Conservation (phyloP, 257 asterid species). For the Penstemon eatonii region DNA sequence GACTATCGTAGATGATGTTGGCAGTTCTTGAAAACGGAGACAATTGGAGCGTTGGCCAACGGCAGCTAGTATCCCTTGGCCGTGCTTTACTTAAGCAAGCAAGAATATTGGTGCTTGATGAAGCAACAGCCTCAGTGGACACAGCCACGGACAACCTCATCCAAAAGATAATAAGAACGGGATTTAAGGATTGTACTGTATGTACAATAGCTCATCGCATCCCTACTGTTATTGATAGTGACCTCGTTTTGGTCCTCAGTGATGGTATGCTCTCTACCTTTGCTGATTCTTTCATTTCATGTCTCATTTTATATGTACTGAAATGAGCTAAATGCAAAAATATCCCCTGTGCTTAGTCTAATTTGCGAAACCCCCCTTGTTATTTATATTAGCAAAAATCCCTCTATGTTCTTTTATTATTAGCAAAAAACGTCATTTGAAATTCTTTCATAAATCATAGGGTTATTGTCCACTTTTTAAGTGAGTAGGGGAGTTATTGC, state of each 20-base stretch:
- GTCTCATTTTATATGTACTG: not conserved
- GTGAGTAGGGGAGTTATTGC: no score
- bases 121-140: slow-evolving; percentile 97
- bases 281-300: not conserved
- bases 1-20: slow-evolving; percentile 11
- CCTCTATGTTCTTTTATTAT: no score
- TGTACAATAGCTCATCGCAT: slow-evolving; percentile 97
- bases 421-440: no score
- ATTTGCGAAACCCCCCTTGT: no score
- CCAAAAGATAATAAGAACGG: slow-evolving; percentile 89
- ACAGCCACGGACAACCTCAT: slow-evolving; percentile 96
- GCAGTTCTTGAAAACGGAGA: slow-evolving; percentile 89
- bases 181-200: slow-evolving; percentile 83
- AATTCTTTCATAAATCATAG: no score
- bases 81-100: slow-evolving; percentile 95
- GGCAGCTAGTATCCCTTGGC: slow-evolving; percentile 92
- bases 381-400: no score
- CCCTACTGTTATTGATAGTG: slow-evolving; percentile 96
- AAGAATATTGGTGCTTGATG: slow-evolving; percentile 86
- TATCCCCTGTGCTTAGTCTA: no score
- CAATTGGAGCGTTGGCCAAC: slow-evolving; percentile 96
- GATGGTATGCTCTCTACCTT: slow-evolving; percentile 48
- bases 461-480: no score
- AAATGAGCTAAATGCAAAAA: not conserved
- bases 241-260: slow-evolving; percentile 93